Conservation (phyloP, 75 land plant species). For the Pinus tabuliformis region DNA sequence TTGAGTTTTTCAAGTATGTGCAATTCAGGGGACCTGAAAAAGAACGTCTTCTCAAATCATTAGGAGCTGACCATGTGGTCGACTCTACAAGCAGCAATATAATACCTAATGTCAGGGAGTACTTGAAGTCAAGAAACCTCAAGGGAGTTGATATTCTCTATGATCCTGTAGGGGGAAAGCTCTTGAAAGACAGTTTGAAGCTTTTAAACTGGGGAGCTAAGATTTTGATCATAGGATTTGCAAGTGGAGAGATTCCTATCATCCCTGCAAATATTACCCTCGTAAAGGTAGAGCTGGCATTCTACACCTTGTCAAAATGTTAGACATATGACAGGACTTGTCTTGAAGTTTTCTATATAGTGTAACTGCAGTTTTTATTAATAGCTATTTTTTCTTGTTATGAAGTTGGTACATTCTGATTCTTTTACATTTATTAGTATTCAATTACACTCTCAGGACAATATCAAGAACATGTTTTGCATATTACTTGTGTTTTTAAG, state of each 20-base stretch:
- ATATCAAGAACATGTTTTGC: not conserved
- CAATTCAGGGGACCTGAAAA: slow-evolving; percentile 78
- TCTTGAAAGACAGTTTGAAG: slow-evolving; percentile 81
- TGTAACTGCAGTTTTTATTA: not conserved
- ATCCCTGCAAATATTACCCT: slow-evolving; percentile 94
- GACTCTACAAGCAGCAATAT: slow-evolving; percentile 57
- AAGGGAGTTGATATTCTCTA: slow-evolving; percentile 97
- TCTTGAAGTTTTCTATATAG: not conserved
- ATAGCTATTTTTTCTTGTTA: not conserved
- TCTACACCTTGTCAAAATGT: not conserved
- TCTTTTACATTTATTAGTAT: not conserved
- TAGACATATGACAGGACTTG: not conserved
- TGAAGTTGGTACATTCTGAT: not conserved
- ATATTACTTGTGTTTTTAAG: not conserved
- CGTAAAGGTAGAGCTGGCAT: slow-evolving; percentile 66
- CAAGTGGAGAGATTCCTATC: slow-evolving; percentile 91
- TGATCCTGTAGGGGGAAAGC: slow-evolving; percentile 98
- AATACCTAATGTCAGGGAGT: slow-evolving; percentile 54
- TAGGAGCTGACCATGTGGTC: slow-evolving; percentile 86
- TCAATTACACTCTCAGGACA: not conserved
- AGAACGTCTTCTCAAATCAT: slow-evolving; percentile 53
- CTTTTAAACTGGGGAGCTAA: slow-evolving; percentile 92
- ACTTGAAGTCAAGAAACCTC: slow-evolving; percentile 73
- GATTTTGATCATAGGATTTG: slow-evolving; percentile 89
- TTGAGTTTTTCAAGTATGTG: slow-evolving; percentile 11